Evolutionary conservation across 495 filamentous ascomycete species (phyloP).

Genomic region (Aspergillus homomorphus): DNA sequence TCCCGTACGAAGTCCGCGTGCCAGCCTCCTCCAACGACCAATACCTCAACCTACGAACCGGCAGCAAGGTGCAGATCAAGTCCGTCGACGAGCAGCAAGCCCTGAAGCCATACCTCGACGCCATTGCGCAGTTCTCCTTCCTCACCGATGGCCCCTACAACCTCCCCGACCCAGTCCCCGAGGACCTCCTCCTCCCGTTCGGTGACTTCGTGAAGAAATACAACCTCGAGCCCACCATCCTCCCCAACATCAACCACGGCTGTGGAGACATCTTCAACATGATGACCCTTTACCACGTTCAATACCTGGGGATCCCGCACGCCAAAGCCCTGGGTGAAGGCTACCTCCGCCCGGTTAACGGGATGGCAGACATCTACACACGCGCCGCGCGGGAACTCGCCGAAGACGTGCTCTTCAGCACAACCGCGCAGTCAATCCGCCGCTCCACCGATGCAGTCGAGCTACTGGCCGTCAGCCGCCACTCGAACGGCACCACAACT

Average conservation of each 20-base stretch:
- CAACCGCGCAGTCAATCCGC: constrained; percentile 24
- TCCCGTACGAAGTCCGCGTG: constrained; percentile 27
- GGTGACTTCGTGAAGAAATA: constrained; percentile 47
- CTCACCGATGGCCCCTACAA: constrained; percentile 35
- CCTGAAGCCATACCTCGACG: constrained; percentile 6
- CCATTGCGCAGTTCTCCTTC: constrained; percentile 30
- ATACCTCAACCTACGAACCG: constrained; percentile 38
- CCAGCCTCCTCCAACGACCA: constrained; percentile 8
- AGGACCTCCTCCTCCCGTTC: constrained; percentile 50
- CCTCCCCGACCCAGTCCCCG: constrained; percentile 50
- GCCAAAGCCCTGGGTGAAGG: constrained; percentile 17
- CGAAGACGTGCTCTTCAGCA: constrained; percentile 28
- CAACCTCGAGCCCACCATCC: constrained; percentile 27
- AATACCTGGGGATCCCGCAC: constrained; percentile 22
- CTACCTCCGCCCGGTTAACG: constrained; percentile 25
- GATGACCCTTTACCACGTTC: constrained; percentile 29
- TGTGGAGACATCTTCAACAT: constrained; percentile 35
- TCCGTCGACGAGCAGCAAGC: constrained; percentile 36
- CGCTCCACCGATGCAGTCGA: constrained; percentile 24
- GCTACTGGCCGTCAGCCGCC: constrained; percentile 33
- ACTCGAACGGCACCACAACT: constrained; percentile 23
- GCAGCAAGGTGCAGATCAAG: constrained; percentile 31
- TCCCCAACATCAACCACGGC: constrained; percentile 24
- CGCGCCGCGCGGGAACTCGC: constrained; percentile 31
- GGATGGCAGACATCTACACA: constrained; percentile 43